Evolutionary conservation across 352 stramenopile genomes (phyloP).

Genomic region (Elongisporangium prolatum): DNA sequence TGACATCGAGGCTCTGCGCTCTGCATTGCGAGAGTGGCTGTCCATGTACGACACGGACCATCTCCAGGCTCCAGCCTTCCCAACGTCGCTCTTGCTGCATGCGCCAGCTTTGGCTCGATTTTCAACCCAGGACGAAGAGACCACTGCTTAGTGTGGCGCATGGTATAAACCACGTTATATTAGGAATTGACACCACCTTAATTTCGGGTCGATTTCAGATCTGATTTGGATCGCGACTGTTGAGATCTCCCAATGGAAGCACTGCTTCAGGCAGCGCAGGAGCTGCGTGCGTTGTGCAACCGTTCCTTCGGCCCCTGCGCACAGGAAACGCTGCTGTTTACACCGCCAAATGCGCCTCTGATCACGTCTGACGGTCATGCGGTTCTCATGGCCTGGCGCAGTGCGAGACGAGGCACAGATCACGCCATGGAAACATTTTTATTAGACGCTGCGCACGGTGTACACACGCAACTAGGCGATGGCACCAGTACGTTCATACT

Average conservation of each 20-base stretch:
- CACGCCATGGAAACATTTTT: slow-evolving; percentile 33
- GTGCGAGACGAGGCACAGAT: not conserved
- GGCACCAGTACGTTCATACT: slow-evolving; percentile 56
- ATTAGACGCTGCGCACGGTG: slow-evolving; percentile 35
- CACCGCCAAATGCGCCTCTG: slow-evolving; percentile 47
- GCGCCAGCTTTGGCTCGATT: slow-evolving; percentile 60
- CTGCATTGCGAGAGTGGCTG: slow-evolving; percentile 62
- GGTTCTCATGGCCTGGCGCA: slow-evolving; percentile 37
- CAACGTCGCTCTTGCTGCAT: slow-evolving; percentile 66
- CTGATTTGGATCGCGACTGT: not conserved
- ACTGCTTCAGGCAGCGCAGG: slow-evolving; percentile 5
- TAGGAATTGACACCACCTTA: not conserved
- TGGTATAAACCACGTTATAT: not conserved
- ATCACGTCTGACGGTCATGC: slow-evolving; percentile 50
- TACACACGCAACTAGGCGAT: slow-evolving; percentile 52
- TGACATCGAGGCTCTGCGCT: slow-evolving; percentile 46
- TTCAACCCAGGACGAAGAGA: slow-evolving; percentile 6
- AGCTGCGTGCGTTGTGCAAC: slow-evolving; percentile 30
- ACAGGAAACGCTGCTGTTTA: slow-evolving; percentile 51
- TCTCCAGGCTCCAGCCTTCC: slow-evolving; percentile 21
- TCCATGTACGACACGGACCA: slow-evolving; percentile 69
- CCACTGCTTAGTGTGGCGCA: not conserved
- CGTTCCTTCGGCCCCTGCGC: slow-evolving; percentile 43
- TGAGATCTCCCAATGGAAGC: slow-evolving; percentile 1
- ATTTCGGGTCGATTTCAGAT: not conserved